These are phyloP conservation scores for Trametes villosa DNA, from an alignment of 768 basidiomycete genomes.

Conservation along the genomic window DNA sequence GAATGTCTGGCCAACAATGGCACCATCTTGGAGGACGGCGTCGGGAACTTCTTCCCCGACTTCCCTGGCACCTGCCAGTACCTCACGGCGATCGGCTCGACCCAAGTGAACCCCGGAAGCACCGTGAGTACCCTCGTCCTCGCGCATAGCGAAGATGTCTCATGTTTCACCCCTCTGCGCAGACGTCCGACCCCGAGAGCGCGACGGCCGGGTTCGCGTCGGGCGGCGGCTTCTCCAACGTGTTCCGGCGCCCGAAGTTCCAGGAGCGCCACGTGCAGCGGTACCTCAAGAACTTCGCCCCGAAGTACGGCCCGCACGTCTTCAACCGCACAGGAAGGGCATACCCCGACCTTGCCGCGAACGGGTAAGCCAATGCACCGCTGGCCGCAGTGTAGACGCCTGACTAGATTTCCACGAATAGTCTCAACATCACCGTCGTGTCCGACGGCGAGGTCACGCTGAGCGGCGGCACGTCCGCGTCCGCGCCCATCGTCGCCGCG, in stretches of 20 bases:
- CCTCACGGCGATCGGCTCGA: conserved; percentile 41
- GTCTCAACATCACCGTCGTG: conserved; percentile 27
- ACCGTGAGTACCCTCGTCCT: conserved; percentile 17
- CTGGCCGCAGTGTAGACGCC: neutral
- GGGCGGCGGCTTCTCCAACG: conserved; percentile 46
- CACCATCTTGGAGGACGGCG: neutral
- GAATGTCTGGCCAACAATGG: neutral
- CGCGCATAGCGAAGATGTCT: neutral
- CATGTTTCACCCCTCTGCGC: neutral
- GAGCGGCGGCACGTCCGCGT: conserved; percentile 63
- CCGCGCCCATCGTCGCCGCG: conserved; percentile 63
- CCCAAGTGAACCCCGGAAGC: conserved; percentile 37
- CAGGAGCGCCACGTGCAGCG: conserved; percentile 35
- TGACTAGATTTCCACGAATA: neutral
- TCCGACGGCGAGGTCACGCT: conserved; percentile 31
- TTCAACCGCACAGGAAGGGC: conserved; percentile 41
- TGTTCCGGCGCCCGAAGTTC: conserved; percentile 41
- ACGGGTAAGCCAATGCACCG: conserved; percentile 29
- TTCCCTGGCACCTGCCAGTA: conserved; percentile 45
- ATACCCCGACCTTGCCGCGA: conserved; percentile 39
- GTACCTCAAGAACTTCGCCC: conserved; percentile 34
- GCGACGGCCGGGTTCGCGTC: conserved; percentile 37
- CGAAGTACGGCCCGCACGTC: conserved; percentile 35
- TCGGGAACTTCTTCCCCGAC: conserved; percentile 26
- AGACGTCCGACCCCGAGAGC: conserved; percentile 37